Evolutionary conservation across 306 rosid species (phyloP).

Genomic region (Erythrophleum fordii): DNA sequence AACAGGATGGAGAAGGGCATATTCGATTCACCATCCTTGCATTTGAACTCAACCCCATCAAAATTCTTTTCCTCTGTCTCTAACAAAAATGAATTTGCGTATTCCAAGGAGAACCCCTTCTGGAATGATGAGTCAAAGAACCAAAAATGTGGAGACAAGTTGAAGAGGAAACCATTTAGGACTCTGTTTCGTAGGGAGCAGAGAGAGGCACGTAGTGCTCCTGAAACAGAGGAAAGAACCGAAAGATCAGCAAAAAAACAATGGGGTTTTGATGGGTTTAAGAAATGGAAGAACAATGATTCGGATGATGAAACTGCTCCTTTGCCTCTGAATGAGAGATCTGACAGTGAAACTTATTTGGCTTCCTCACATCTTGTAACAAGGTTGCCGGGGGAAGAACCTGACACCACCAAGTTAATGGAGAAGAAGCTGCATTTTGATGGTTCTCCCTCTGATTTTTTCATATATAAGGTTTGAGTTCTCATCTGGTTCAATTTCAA

Average conservation of each 20-base stretch:
- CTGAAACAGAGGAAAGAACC: constrained; percentile 43
- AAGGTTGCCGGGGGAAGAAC: constrained; percentile 63
- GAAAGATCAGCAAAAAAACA: constrained; percentile 64
- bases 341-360: constrained; percentile 56
- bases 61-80: constrained; percentile 28
- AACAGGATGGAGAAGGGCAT: constrained; percentile 66
- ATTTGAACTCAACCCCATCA: constrained; percentile 11
- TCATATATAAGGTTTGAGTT: constrained; percentile 74
- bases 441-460: constrained; percentile 82
- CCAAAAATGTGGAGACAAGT: constrained; percentile 53
- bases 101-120: constrained; percentile 46
- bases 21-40: constrained; percentile 52
- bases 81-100: constrained; percentile 27
- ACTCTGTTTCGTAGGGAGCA: constrained; percentile 73
- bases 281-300: constrained; percentile 79
- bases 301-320: constrained; percentile 83
- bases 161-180: constrained; percentile 76
- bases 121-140: constrained; percentile 44
- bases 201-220: constrained; percentile 46
- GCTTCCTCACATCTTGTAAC: constrained; percentile 40
- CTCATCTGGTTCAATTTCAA: neutral
- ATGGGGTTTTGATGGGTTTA: constrained; percentile 80
- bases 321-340: constrained; percentile 67
- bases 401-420: constrained; percentile 65
- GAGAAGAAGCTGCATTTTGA: constrained; percentile 73